Percentiles rank a stretch among this genome's conserved stretches.
Conservation (phyloP, 352 stramenopile species). For the Thalassiosira mediterranea region DNA sequence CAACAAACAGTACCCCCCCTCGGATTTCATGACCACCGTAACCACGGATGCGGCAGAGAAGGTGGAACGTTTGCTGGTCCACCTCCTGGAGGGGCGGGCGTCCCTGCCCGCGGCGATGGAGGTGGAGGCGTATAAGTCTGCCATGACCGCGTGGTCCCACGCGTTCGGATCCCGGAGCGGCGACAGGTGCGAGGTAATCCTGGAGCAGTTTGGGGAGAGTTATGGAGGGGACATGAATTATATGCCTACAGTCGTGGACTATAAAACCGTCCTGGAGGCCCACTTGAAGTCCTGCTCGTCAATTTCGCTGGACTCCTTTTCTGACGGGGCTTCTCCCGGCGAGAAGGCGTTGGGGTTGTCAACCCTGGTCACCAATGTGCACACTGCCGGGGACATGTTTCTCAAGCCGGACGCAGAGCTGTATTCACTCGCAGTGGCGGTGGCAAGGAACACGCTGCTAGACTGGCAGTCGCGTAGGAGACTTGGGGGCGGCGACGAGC, state of each 20-base stretch:
- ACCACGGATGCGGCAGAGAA: constrained; percentile 19
- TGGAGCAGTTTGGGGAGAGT: constrained; percentile 35
- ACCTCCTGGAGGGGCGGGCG: constrained; percentile 6
- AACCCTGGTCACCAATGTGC: constrained; percentile 27
- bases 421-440: constrained; percentile 22
- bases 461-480: constrained; percentile 18
- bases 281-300: constrained; percentile 36
- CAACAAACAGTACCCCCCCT: constrained; percentile 40
- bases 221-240: constrained; percentile 47
- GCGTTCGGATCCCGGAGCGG: constrained; percentile 20
- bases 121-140: constrained; percentile 30
- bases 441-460: constrained; percentile 26
- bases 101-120: constrained; percentile 3
- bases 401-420: constrained; percentile 41
- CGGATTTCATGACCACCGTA: constrained; percentile 19
- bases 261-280: constrained; percentile 29
- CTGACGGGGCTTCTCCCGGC: constrained; percentile 13
- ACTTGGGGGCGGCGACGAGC: constrained; percentile 1
- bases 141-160: constrained; percentile 25
- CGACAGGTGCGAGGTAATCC: constrained; percentile 33
- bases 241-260: constrained; percentile 23
- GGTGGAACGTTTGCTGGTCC: constrained; percentile 11
- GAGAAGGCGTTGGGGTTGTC: constrained; percentile 38
- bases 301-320: background rate
- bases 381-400: constrained; percentile 35